A percentile compares a stretch with the other conserved stretches of the same genome.
Evolutionary conservation across 164 flowering plant species (phyloP).

Genomic region (Aristolochia californica): DNA sequence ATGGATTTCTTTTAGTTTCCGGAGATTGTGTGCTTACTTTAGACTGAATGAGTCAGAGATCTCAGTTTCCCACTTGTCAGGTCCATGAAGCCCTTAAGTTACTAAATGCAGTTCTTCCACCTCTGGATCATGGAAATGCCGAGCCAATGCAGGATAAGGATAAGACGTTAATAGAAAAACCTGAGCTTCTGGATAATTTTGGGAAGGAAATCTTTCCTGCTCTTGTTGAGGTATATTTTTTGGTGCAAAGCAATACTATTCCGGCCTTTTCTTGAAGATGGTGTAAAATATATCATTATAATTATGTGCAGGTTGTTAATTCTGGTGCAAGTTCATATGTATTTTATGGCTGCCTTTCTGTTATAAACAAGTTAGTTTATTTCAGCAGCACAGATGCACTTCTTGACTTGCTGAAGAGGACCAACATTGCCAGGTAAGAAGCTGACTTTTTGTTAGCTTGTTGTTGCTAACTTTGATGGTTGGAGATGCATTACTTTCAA

Average conservation of each 20-base stretch:
- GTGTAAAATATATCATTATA: slow-evolving; percentile 2
- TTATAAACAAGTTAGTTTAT: slow-evolving; percentile 55
- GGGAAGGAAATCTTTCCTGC: slow-evolving; percentile 59
- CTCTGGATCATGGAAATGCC: slow-evolving; percentile 21
- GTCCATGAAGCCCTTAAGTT: slow-evolving; percentile 63
- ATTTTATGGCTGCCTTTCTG: slow-evolving; percentile 66
- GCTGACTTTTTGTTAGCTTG: not conserved
- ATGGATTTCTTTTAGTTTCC: no score
- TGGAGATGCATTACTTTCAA: no score
- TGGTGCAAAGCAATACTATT: not conserved
- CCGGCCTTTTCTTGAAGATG: not conserved
- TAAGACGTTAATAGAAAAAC: slow-evolving; percentile 35
- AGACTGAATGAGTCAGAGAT: not conserved
- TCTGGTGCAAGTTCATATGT: slow-evolving; percentile 55
- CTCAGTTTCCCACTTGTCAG: slow-evolving; percentile 21
- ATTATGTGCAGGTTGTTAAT: slow-evolving; percentile 53
- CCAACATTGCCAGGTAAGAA: slow-evolving; percentile 74
- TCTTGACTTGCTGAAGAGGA: slow-evolving; percentile 33
- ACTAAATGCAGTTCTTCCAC: slow-evolving; percentile 74
- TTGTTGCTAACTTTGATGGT: not conserved
- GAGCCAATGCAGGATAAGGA: slow-evolving; percentile 34
- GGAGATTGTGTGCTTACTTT: not conserved
- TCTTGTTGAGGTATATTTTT: slow-evolving; percentile 54
- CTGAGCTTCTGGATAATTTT: slow-evolving; percentile 53
- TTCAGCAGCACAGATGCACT: slow-evolving; percentile 59